Evolutionary conservation across 768 basidiomycete genomes (phyloP).

Genomic region (Kwoniella heveanensis): DNA sequence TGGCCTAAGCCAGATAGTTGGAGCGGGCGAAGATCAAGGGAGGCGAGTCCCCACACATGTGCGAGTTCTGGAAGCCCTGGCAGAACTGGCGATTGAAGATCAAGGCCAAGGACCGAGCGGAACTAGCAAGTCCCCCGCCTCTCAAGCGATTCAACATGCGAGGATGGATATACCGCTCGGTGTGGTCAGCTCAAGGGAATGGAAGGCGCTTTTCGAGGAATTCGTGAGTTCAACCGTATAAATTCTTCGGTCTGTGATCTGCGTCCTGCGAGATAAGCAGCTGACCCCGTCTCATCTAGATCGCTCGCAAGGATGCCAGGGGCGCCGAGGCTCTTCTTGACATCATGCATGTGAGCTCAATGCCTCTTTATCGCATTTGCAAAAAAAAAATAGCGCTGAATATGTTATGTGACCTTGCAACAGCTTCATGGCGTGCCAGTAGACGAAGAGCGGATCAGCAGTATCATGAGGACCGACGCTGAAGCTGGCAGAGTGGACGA

Average conservation of each 20-base stretch:
- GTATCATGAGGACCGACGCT: conserved; percentile 62
- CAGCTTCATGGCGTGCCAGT: conserved; percentile 53
- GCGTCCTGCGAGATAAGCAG: neutral
- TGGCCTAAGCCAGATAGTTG: neutral
- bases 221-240: conserved; percentile 57
- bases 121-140: conserved; percentile 15
- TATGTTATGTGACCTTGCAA: conserved; percentile 53
- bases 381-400: neutral
- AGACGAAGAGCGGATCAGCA: conserved; percentile 60
- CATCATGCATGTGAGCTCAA: conserved; percentile 61
- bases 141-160: neutral
- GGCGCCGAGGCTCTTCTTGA: conserved; percentile 62
- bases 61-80: neutral
- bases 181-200: conserved; percentile 63
- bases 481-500: conserved; percentile 26
- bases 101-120: conserved; percentile 15
- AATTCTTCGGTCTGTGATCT: neutral
- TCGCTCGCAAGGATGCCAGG: conserved; percentile 60
- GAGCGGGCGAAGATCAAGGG: too few species aligned
- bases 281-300: conserved; percentile 55
- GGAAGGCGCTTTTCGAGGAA: conserved; percentile 62
- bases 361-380: neutral
- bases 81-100: conserved; percentile 8
- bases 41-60: conserved; percentile 4
- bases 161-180: conserved; percentile 57